A percentile compares a stretch with the other conserved stretches of the same genome.
These are phyloP conservation scores for Mikania micrantha DNA, from an alignment of 129 eudicot genomes.

Conservation along the genomic window DNA sequence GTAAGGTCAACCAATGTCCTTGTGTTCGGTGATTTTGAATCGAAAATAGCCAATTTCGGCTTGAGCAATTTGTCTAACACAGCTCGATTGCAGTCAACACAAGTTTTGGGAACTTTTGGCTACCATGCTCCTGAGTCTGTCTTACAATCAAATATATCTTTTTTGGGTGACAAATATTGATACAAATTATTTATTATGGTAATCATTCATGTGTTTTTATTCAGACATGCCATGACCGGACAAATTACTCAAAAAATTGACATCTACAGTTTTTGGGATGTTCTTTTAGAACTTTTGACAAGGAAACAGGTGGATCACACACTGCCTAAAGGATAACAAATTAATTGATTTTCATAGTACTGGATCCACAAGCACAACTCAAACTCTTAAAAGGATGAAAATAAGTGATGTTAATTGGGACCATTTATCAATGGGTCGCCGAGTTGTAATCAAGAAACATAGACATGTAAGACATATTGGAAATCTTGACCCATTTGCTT, in stretches of 20 bases:
- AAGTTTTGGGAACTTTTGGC: slow-evolving; percentile 39
- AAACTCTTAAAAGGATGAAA: background rate
- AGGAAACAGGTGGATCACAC: slow-evolving; percentile 76
- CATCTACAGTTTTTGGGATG: slow-evolving; percentile 57
- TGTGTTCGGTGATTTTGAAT: slow-evolving; percentile 30
- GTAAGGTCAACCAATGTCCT: slow-evolving; percentile 34
- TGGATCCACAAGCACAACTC: background rate
- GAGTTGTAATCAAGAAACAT: no score
- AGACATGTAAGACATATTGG: no score
- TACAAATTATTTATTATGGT: background rate
- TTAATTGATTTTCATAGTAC: background rate
- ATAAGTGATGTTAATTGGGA: background rate
- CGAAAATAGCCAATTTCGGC: slow-evolving; percentile 37
- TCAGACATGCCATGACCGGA: slow-evolving; percentile 30
- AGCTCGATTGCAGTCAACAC: slow-evolving; percentile 35
- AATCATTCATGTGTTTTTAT: background rate
- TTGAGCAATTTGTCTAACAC: slow-evolving; percentile 28
- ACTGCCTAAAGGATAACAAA: slow-evolving; percentile 77
- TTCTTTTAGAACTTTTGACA: slow-evolving; percentile 15
- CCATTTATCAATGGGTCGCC: no score
- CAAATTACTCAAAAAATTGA: slow-evolving; percentile 31
- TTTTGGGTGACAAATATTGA: background rate
- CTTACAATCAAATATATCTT: background rate
- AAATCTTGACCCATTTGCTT: no score
- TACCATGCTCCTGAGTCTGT: slow-evolving; percentile 42